Percentiles rank a stretch among this genome's conserved stretches.
Evolutionary conservation across 1,139 yeast genomes (phyloP).

Genomic region (Geotrichum bryndzae): DNA sequence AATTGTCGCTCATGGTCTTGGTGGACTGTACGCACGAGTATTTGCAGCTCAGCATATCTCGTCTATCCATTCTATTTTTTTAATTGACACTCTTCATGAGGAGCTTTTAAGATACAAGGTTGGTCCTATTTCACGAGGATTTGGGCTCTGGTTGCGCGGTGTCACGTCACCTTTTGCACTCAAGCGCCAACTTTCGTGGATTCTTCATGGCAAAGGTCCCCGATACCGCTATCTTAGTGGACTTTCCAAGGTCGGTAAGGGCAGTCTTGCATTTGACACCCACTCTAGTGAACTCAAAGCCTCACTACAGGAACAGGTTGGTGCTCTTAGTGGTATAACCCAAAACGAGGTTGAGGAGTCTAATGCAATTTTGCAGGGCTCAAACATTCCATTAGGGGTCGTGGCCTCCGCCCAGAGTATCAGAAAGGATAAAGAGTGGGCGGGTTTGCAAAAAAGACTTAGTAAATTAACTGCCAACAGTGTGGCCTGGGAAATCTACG

Average conservation of each 20-base stretch:
- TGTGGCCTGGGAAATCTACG: constrained; percentile 69
- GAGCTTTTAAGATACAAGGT: constrained; percentile 47
- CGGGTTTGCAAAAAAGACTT: constrained; percentile 75
- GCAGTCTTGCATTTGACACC: constrained; percentile 29
- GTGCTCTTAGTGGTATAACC: constrained; percentile 56
- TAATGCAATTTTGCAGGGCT: constrained; percentile 37
- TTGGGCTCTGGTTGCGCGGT: constrained; percentile 62
- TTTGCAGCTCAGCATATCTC: constrained; percentile 64
- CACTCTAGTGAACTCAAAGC: constrained; percentile 42
- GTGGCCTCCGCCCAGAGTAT: constrained; percentile 66
- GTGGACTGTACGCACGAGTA: constrained; percentile 72
- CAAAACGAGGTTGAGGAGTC: constrained; percentile 50
- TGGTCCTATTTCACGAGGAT: constrained; percentile 42
- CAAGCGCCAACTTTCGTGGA: constrained; percentile 43
- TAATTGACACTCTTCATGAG: constrained; percentile 76
- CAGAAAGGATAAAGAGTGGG: constrained; percentile 64
- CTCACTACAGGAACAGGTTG: constrained; percentile 67
- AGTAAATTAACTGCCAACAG: constrained; percentile 44
- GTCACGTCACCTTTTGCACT: constrained; percentile 59
- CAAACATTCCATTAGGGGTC: constrained; percentile 53
- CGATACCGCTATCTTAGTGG: constrained; percentile 48
- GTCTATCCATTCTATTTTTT: constrained; percentile 44
- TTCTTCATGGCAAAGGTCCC: constrained; percentile 47
- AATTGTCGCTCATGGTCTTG: constrained; percentile 72
- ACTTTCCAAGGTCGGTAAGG: constrained; percentile 28